Base-by-base conservation (phyloP, 768 basidiomycete genomes). In the Exsudoporus frostii region DNA sequence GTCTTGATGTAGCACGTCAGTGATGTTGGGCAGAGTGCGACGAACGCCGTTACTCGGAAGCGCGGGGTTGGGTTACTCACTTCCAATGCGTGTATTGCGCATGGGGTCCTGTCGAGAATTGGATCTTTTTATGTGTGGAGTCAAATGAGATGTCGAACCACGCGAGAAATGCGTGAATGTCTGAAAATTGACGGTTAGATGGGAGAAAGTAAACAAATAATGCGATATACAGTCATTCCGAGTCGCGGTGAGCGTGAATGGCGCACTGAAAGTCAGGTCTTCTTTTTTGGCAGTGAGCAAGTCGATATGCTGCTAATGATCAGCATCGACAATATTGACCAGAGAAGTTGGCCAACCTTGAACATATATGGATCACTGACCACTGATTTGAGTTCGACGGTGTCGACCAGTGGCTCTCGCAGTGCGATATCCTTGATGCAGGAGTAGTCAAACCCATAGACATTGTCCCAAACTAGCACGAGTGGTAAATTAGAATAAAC, bases 341-440 rank as follows among this genome's bases (percentile, higher is more conserved):
- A 22, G 7, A 10, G 5, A 38, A 24, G n/a, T 29, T 22, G 7
- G 56, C 76, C 29, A 54, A 88, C 92, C 78, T 95, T 96, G 73
- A 99, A 79, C 70, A 84, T 73, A 65, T 80, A 96, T 37, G 97
- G 96, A 70, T 95, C 86, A 3, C 94, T 94, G 38, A 93, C 94
- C 51, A 98, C 95, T 2, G 93, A 77, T 73, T 95, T 96, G 61
- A 98, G 75, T 60, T 99, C 97, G 54, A 99, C 97, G n/a, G 94
- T 97, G 73, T 99, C 97, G 30, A 99, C 97, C 42, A 99, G 78
- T 40, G 97, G 97, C 69, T 99, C 97, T 29, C 90, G 82, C 50
- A 99, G 75, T 2, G 97, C 97, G 61, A 99, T 97, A 69, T 97
- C 93, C 74, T 98, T 98, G 79, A 99, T 98, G 71, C 97, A 98